A percentile compares a stretch with the other conserved stretches of the same genome.
Conservation (phyloP, 2,329 filamentous ascomycete species). For the Ophiostoma quercus region DNA sequence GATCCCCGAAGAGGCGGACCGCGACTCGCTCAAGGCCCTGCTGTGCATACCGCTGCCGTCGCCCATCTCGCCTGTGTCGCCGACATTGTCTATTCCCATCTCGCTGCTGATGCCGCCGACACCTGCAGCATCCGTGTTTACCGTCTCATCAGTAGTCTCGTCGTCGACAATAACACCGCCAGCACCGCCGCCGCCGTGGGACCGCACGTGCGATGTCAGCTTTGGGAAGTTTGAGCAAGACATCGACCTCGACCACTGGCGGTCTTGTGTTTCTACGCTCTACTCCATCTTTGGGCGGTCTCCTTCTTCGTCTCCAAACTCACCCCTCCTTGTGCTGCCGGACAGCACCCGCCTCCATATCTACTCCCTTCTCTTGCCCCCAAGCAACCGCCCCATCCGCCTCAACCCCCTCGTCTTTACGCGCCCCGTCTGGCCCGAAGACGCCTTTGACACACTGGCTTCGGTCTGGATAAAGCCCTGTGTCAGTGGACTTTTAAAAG, state of each 20-base stretch:
- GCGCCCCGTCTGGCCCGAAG: constrained; percentile 35
- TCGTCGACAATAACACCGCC: neutral
- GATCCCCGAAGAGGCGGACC: constrained; percentile 17
- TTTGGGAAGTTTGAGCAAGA: constrained; percentile 4
- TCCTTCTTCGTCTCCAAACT: neutral
- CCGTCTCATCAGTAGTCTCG: neutral
- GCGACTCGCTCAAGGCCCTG: neutral
- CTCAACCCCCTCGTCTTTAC: constrained; percentile 34
- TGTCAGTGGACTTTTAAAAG: neutral
- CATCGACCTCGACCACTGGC: neutral
- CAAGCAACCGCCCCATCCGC: constrained; percentile 19
- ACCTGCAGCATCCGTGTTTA: neutral
- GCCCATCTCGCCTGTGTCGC: neutral
- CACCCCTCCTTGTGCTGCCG: neutral
- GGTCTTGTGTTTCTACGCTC: neutral
- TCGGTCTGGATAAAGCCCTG: constrained; percentile 25
- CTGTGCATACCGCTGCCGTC: neutral
- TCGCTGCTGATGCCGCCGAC: neutral
- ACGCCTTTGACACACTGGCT: constrained; percentile 34
- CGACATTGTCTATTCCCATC: neutral
- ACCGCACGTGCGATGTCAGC: constrained; percentile 21
- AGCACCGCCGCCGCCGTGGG: constrained; percentile 22
- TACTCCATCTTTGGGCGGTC: constrained; percentile 12
- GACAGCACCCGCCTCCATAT: neutral
- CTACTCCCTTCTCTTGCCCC: neutral